These are phyloP conservation scores for Phytophthora brassicae DNA, from an alignment of 352 stramenopile species.

Conservation along the genomic window DNA sequence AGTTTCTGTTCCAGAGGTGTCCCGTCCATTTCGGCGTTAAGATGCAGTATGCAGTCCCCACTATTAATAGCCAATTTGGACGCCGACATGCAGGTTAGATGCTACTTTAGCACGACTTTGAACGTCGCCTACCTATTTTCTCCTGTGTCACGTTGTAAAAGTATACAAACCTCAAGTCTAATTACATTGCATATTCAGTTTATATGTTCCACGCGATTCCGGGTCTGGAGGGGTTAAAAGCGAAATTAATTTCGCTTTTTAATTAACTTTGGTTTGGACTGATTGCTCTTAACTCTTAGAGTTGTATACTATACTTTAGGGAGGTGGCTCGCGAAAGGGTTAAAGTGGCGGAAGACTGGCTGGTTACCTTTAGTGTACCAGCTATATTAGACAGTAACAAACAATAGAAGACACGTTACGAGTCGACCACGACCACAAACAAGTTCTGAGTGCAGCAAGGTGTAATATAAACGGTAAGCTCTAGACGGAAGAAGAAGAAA, in stretches of 20 bases:
- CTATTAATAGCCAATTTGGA: background rate
- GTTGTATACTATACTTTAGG: no score
- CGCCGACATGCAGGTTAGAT: background rate
- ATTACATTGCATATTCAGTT: background rate
- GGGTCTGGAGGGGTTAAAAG: background rate
- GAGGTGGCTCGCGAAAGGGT: no score
- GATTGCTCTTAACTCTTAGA: no score
- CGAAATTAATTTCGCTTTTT: no score
- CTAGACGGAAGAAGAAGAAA: background rate
- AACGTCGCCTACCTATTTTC: background rate
- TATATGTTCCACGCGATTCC: background rate
- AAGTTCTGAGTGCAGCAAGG: no score
- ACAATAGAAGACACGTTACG: no score
- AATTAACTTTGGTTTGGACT: no score
- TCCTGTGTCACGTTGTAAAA: background rate
- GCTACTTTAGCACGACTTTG: background rate
- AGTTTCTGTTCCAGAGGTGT: background rate
- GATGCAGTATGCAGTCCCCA: background rate
- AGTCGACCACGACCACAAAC: no score
- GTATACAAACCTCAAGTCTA: background rate
- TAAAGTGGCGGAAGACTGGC: no score
- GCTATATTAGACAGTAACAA: no score
- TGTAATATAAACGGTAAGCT: background rate
- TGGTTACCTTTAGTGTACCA: no score
- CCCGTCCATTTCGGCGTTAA: background rate